Base-by-base conservation (phyloP, 441 rosid species). In the Melastoma candidum region DNA sequence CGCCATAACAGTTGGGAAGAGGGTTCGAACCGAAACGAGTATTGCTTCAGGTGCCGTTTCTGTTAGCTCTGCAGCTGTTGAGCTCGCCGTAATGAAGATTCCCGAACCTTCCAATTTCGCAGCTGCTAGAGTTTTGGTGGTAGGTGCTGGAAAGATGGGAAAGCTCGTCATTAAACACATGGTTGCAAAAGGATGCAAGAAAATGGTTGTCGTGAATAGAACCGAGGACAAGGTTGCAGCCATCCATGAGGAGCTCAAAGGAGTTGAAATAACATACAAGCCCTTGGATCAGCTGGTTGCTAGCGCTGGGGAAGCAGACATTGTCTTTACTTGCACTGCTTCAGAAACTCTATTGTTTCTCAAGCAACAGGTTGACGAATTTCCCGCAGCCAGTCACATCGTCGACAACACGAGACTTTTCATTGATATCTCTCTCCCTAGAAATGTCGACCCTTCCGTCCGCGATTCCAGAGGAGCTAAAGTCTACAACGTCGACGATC, bases 61-160 rank as follows among this genome's bases (percentile, higher is more conserved):
- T 0, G 94, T 92, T 25, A 92, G 98, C 63, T 85, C 97, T 26
- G 98, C 97, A 17, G 92, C 97, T 1, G 98, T 92, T 11, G 96
- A 90, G 47, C 78, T 90, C 54, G 93, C 96, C 62, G 65, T 80
- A 48, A 77, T 87, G 90, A 90, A 90, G 77, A 78, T 87, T 58
- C 95, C 93, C 0, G 74, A 77, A 63, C 51, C 78, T 48, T 72
- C 82, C 12, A 82, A 71, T 36, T 36, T 36, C 36, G 52, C 72
- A 25, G 71, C 81, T 29, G 93, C 93, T 46, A 76, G 85, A 56
- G 80, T 87, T 85, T 53, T 87, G 69, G 93, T 90, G 1, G 64
- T 90, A 56, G 98, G 98, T 39, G 96, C 98, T 10, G 98, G 96
- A 48, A 87, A 90, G 72, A 87, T 90, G 98, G 98, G 98, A 57